Percentiles rank a stretch among this genome's conserved stretches.
These are phyloP conservation scores for Hirsutella minnesotensis DNA, from an alignment of 2,329 filamentous ascomycete genomes.

Conservation along the genomic window DNA sequence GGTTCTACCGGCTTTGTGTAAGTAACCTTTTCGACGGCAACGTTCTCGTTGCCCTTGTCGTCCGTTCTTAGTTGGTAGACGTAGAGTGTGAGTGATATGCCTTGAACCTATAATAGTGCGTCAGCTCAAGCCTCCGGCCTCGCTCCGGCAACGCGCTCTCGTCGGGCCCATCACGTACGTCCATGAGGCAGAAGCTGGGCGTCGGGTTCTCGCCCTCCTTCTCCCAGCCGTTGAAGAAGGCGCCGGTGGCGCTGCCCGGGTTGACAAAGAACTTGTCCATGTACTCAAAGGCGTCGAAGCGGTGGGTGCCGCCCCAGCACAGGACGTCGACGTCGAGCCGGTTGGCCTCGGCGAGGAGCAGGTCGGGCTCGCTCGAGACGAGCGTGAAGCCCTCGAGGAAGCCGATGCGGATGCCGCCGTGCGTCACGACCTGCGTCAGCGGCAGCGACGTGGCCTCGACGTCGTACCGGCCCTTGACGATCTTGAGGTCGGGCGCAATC, in stretches of 20 bases:
- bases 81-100: constrained; percentile 88
- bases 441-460: constrained; percentile 55
- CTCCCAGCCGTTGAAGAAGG: constrained; percentile 46
- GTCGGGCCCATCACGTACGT: constrained; percentile 50
- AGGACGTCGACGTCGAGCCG: constrained; percentile 57
- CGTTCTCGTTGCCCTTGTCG: constrained; percentile 63
- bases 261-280: constrained; percentile 67
- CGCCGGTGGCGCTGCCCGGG: constrained; percentile 54
- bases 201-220: constrained; percentile 58
- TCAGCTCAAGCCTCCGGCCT: neutral
- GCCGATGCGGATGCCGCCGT: constrained; percentile 52
- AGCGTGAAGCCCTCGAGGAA: constrained; percentile 59
- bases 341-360: constrained; percentile 56
- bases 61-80: constrained; percentile 81
- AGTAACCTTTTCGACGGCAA: constrained; percentile 76
- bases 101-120: constrained; percentile 58
- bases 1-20: constrained; percentile 66
- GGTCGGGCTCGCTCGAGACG: constrained; percentile 53
- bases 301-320: constrained; percentile 57
- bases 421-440: constrained; percentile 53
- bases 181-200: constrained; percentile 95
- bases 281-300: constrained; percentile 60
- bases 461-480: constrained; percentile 56
- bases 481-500: constrained; percentile 60
- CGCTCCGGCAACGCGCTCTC: neutral